A percentile compares a stretch with the other conserved stretches of the same genome.
phyloP scores from a whole-genome alignment of 257 asterid genomes.

The Mentha longifolia region DNA sequence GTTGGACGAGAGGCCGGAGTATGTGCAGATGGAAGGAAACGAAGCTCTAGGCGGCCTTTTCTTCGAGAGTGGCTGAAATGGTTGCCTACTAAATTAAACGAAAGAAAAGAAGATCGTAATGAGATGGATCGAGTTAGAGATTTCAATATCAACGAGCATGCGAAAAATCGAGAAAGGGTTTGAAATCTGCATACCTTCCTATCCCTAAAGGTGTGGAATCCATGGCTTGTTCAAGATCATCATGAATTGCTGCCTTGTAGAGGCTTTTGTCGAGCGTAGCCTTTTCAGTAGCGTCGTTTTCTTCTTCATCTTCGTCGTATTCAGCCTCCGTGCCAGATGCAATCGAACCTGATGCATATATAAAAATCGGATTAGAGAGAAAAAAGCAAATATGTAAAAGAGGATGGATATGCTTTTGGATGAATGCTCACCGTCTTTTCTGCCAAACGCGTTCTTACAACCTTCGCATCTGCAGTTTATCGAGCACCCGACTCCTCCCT shows the following conservation, averaged over 20 bases:
- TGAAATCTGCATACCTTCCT: slow-evolving; percentile 47
- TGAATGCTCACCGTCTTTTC: slow-evolving; percentile 54
- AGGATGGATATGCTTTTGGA: neutral
- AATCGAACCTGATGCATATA: slow-evolving; percentile 43
- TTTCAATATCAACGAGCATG: neutral
- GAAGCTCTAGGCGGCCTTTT: slow-evolving; percentile 64
- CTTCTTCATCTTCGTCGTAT: slow-evolving; percentile 66
- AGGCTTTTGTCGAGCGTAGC: slow-evolving; percentile 36
- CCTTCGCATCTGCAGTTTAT: slow-evolving; percentile 71
- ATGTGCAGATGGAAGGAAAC: slow-evolving; percentile 45
- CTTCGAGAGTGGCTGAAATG: slow-evolving; percentile 36
- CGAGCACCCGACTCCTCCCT: slow-evolving; percentile 80
- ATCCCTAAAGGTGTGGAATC: slow-evolving; percentile 66
- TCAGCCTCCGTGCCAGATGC: slow-evolving; percentile 50
- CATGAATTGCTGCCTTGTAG: slow-evolving; percentile 42
- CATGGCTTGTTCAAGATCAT: slow-evolving; percentile 42
- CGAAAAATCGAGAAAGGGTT: neutral
- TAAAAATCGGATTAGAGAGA: slow-evolving; percentile 4
- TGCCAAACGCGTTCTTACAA: slow-evolving; percentile 60
- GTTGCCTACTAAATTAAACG: slow-evolving; percentile 35
- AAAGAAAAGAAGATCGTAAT: neutral
- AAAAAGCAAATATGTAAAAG: neutral
- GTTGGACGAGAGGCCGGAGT: slow-evolving; percentile 43
- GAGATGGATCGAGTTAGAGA: neutral
- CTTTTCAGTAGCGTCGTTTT: slow-evolving; percentile 42